These are phyloP conservation scores for Colletotrichum sp. DNA, from an alignment of 2,329 filamentous ascomycete genomes.

Conservation along the genomic window DNA sequence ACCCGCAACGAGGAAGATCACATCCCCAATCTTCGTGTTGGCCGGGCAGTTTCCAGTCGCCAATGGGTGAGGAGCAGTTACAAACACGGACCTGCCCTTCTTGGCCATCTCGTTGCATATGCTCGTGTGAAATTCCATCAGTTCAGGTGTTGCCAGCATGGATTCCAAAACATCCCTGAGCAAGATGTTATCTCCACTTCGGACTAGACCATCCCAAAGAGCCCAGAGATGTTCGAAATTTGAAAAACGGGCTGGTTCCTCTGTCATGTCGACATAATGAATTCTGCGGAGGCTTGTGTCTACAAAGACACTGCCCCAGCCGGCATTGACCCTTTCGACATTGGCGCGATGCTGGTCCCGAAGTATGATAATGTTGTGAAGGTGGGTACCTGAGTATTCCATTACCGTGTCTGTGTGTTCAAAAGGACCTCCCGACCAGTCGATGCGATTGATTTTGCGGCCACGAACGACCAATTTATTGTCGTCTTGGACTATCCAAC, in stretches of 20 bases:
- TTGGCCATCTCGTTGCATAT: background rate
- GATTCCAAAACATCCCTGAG: background rate
- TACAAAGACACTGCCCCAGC: background rate
- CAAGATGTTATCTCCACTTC: background rate
- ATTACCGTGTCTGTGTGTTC: background rate
- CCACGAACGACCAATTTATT: background rate
- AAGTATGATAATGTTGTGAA: background rate
- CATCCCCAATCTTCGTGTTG: background rate
- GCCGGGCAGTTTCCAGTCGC: background rate
- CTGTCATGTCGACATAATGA: background rate
- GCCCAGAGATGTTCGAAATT: background rate
- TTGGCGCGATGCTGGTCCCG: background rate
- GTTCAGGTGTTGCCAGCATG: background rate
- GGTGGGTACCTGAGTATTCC: background rate
- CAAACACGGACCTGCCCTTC: background rate
- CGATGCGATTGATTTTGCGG: background rate
- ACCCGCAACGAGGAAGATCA: background rate
- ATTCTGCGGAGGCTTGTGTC: background rate
- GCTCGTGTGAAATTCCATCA: background rate
- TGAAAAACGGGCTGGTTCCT: background rate
- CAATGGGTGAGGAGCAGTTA: background rate
- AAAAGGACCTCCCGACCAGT: background rate
- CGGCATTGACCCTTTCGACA: background rate
- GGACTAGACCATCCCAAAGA: background rate
- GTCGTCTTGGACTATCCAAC: background rate